Base-by-base conservation (phyloP, 768 basidiomycete species). In the Exidia glandulosa region DNA sequence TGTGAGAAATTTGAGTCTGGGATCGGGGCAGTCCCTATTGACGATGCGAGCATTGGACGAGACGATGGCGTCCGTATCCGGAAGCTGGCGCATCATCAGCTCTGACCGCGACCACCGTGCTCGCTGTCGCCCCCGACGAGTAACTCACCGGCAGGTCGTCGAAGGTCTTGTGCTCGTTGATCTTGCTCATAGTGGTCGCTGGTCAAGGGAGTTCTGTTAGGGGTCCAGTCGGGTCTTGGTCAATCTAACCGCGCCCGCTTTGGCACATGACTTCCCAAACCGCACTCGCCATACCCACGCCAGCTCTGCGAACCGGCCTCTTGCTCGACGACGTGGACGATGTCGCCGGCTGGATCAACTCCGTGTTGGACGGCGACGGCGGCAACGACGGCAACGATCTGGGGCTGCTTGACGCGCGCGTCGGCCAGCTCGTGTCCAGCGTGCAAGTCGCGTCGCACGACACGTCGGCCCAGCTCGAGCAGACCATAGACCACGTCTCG, bases 401-500 rank as follows among this genome's bases (percentile, higher is more conserved):
- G 10, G 72, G 75, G 6, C 77, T 76, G 45, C 80, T 93, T 50
- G 89, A 93, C 66, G 79, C 85, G 59, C 82, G 83, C 59, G 81
- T 96, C 60, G 83, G 85, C 12, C 81, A 84, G 36, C 78, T 95
- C 14, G 76, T 91, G 19, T 85, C 86, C 4, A 76, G 82, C n/a
- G 80, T 96, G 29, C 92, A 95, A 62, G 81, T 94, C 37, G 86
- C 91, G 34, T 85, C 85, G 47, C 87, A 93, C 68, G 94, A 97
- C 65, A 94, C 94, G 0, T 90, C 93, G 2, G 75, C 85, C 12
- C 78, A 87, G 57, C 81, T 97, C 59, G 96, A 97, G 70, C 85
- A 85, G 62, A 82, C 85, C 52, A 94, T 99, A 61, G 87, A 93
- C 68, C 94, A 97, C 69, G 90, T 97, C 47, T 92, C 94, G 2